Base-by-base conservation (phyloP, 1,284 basidiomycete species). In the Irpex sp. region DNA sequence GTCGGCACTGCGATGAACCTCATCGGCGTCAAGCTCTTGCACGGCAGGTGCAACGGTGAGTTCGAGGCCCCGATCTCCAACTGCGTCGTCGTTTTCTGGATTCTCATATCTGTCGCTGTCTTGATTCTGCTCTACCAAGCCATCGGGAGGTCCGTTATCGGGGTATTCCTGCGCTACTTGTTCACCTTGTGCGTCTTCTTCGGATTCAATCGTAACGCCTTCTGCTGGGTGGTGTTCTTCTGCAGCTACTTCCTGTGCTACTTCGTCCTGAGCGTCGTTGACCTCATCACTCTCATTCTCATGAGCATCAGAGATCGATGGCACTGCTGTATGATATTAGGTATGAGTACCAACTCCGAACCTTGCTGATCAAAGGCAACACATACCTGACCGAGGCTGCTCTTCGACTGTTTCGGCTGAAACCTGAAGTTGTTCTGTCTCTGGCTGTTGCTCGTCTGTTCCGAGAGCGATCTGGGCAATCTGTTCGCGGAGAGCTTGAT, bases 401-500 rank as follows among this genome's bases (percentile, higher is more conserved):
- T 19, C 44, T 47, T 49, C 13, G 34, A 40, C 40, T 49, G 52
- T 4, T 21, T 61, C 58, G 38, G 57, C 64, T 58, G 13, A 37
- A n/a, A 9, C 49, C 3, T 58, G 13, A 9, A 54, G 38, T 15
- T 55, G 57, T 0, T 47, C 60, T 13, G 62, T 17, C 36, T 31
- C 34, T 36, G 54, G 9, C 44, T 62, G 68, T 5, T 64, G 69
- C 9, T 65, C 67, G 17, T 72, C 73, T 2, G 63, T 71, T 36
- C 72, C 70, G 5, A 82, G 55, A 52, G 80, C 76, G 5, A 84
- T 71, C 40, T 81, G 79, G 19, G 78, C 74, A 54, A 88, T 76
- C 68, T 86, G 82, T 47, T 85, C 84, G 70, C 87, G 85, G 49
- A 92, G 78, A 56, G 78, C 71, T 63, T 85, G 86, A 72, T 88